Evolutionary conservation across 768 basidiomycete genomes (phyloP).

Genomic region (Mycena galericulata): DNA sequence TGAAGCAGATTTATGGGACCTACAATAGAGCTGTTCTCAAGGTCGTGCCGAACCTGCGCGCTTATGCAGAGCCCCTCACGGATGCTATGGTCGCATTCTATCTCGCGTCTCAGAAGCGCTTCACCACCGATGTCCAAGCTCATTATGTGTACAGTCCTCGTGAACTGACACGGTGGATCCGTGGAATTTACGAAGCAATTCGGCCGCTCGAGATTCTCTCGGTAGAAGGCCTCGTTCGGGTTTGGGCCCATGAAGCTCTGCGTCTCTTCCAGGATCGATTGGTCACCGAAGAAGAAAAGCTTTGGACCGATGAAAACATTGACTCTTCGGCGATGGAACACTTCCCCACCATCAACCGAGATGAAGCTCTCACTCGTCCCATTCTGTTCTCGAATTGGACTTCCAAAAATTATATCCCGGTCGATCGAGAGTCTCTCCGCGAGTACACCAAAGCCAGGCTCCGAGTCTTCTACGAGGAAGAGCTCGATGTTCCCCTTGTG

Average conservation of each 20-base stretch:
- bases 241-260: conserved; percentile 98
- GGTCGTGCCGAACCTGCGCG: conserved; percentile 92
- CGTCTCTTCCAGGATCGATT: conserved; percentile 98
- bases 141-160: conserved; percentile 99
- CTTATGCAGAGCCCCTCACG: conserved; percentile 94
- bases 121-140: conserved; percentile 97
- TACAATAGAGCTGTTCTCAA: conserved; percentile 97
- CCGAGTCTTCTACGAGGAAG: conserved; percentile 99
- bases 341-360: conserved; percentile 92
- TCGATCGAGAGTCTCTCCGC: conserved; percentile 91
- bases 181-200: conserved; percentile 97
- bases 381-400: conserved; percentile 99
- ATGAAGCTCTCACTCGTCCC: conserved; percentile 88
- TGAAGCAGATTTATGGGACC: conserved; percentile 98
- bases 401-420: conserved; percentile 95
- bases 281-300: conserved; percentile 91
- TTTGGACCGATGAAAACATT: conserved; percentile 95
- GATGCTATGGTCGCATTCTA: conserved; percentile 98
- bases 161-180: conserved; percentile 97
- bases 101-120: conserved; percentile 91
- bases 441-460: conserved; percentile 98
- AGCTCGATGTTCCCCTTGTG: conserved; percentile 96
- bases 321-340: conserved; percentile 86
- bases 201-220: conserved; percentile 93
- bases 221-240: conserved; percentile 93